Base-by-base conservation (phyloP, 768 basidiomycete species). In the Suillus variegatus region DNA sequence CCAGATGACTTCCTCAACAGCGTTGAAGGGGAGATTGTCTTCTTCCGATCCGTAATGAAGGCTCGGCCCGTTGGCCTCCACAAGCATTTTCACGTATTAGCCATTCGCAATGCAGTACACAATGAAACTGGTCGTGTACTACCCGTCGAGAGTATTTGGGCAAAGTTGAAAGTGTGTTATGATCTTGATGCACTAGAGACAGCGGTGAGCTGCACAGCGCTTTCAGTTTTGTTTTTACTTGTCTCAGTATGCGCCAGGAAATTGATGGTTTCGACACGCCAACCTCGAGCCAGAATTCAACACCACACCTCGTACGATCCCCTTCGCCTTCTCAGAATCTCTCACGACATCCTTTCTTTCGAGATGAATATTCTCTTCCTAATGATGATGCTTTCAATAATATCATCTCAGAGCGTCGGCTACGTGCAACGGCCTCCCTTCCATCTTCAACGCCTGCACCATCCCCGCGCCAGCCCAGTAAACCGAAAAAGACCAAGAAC, bases 11-110 rank as follows among this genome's bases (percentile, higher is more conserved):
- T 90, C 72, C 86, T 95, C 47, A 84, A 89, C 72, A 87, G 85
- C 8, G 85, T 93, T 62, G 87, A 89, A 69, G 94, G 94, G 47
- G 94, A 95, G 76, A 92, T 94, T 56, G 84, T 91, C 10, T 91
- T 95, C 77, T 94, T 95, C 74, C 86, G 90, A 60, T 90, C 91
- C 8, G 81, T 94, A 61, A 92, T 91, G 85, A 88, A 88, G 54
- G 85, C 92, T 20, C 84, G 94, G 63, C 94, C 94, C 0, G 86
- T 95, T 62, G 94, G 94, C 52, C 87, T 90, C 40, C 90, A 95
- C 76, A 88, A 88, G 36, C 86, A 93, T 78, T 94, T 94, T 77
- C 91, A 94, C 72, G 80, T 91, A 74, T 81, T 95, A 64, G 84
- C 86, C 65, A 89, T 95, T 58, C 87, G 88, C 64, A 88, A 85